Base-by-base conservation (phyloP, 2,329 filamentous ascomycete species). In the Ceratocystis albifundus region DNA sequence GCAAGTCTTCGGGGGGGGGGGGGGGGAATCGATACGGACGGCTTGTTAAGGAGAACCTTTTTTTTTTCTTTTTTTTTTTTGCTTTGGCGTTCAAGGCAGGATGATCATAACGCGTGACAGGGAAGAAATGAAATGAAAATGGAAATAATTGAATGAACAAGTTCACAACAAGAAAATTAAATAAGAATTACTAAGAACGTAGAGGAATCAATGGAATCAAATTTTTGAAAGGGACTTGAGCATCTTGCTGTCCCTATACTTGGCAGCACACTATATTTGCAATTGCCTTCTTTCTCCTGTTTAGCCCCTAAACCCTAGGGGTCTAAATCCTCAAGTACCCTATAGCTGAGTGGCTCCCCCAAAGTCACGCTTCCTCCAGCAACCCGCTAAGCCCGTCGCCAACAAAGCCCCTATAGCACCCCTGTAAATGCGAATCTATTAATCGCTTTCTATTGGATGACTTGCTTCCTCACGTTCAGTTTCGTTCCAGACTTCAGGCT, bases 61-160 rank as follows among this genome's bases (percentile, higher is more conserved):
- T 41, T 32, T 36, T 41, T 41, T 41, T 41, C 12, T 4, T 41
- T 41, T 41, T 41, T 32, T 36, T 41, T 41, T 41, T 41, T 12
- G 36, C 36, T 36, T n/a, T 32, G 4, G 45, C 32, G 17, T 32
- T 63, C 41, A 48, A 32, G 41, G 61, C 41, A 20, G 25, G 36
- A 53, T 53, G n/a, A 59, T 59, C 41, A 63, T 63, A 63, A 63
- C 61, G 41, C 44, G 44, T 41, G 53, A 10, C 20, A 64, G n/a
- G 36, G 62, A 61, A 10, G 17, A 25, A 12, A 62, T 53, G 30
- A 45, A 22, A 36, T 36, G 32, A 15, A 28, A 15, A 20, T 32
- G 36, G 36, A 41, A 41, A 41, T 41, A 41, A 41, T 41, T 41
- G 36, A 41, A 41, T 41, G 36, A 41, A 41, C 36, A 41, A 41